Evolutionary conservation across 352 stramenopile genomes (phyloP), one percentile per base, ranked within the genome.

Genomic region (Globisporangium canariense): DNA sequence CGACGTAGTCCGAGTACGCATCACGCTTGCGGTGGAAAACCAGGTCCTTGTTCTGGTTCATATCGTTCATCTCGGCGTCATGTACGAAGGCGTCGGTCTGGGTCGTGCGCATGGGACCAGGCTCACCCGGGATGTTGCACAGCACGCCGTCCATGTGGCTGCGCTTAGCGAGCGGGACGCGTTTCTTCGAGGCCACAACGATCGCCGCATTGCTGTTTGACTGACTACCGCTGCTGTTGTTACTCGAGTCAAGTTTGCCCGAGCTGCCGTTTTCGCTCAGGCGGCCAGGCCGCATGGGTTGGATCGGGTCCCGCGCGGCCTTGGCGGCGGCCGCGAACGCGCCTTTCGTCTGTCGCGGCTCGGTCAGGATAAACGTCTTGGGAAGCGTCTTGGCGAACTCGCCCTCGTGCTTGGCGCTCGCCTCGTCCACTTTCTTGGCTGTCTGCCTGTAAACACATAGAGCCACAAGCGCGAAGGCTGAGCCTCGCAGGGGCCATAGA

Each of bases 1-100:
- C 87, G 56, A 95, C 85, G 60, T 95, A 95, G 57, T 94, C 87
- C 8, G 87, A 95, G 76, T 95, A 93, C 43, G 83, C 73, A 61
- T 95, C 87, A 47, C 86, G 85, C 68, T 95, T 95, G 55, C 87
- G 85, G 64, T 89, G 82, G 62, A 86, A 81, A 28, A 71, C 78
- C 46, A 74, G 85, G 66, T 94, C 72, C 68, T 93, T 95, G 53
- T 82, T 69, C 45, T 65, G 66, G 67, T 93, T 92, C 82, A 93
- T 91, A 11, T 62, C 71, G n/a, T 83, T 60, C 87, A 95, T 94
- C 54, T 94, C 83, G 50, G 61, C 59, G 60, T 87, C 76, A 66
- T 92, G 90, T 32, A 70, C 75, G 59, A 90, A 89, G 6, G 78
- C 58, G 32, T 81, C 71, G 32, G 82, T 69, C 34, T 87, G 73